phyloP scores from a whole-genome alignment of 768 basidiomycete species.

The Crassisporium funariophilum region DNA sequence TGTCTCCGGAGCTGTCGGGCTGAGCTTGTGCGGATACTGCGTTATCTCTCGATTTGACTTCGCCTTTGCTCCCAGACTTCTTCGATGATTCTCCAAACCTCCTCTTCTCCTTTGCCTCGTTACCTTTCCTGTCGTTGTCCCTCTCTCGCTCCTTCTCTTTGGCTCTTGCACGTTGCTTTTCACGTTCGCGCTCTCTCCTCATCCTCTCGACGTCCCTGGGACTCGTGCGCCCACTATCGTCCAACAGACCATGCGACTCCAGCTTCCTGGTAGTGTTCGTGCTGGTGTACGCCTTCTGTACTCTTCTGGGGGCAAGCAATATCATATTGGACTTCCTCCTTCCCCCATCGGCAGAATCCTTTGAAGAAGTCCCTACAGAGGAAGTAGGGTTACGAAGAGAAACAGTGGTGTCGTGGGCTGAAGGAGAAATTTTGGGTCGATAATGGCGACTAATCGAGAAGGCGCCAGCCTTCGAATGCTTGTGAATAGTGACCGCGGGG shows the following conservation, averaged over 20 bases:
- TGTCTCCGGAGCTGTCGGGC: constrained; percentile 25
- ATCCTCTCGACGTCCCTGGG: constrained; percentile 37
- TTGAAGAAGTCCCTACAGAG: constrained; percentile 27
- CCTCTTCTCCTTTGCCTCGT: constrained; percentile 26
- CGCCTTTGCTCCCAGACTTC: constrained; percentile 3
- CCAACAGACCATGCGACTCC: constrained; percentile 66
- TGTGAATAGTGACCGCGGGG: constrained; percentile 73
- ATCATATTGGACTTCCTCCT: constrained; percentile 49
- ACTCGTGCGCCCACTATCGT: constrained; percentile 39
- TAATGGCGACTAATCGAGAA: constrained; percentile 80
- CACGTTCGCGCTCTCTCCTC: constrained; percentile 26
- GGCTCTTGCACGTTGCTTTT: constrained; percentile 23
- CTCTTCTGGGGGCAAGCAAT: constrained; percentile 69
- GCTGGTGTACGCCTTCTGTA: constrained; percentile 80
- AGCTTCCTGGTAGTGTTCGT: constrained; percentile 72
- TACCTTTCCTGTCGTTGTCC: constrained; percentile 30
- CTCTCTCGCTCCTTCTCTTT: constrained; percentile 31
- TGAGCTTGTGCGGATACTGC: background rate
- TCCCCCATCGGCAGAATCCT: constrained; percentile 16
- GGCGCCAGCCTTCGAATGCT: constrained; percentile 77
- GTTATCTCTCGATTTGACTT: constrained; percentile 8
- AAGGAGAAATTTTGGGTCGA: constrained; percentile 17
- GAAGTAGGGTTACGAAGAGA: constrained; percentile 11
- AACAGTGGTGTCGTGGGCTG: constrained; percentile 4
- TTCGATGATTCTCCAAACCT: constrained; percentile 19